phyloP scores from a whole-genome alignment of 208 protist genomes.

The Acanthamoeba royreba region DNA sequence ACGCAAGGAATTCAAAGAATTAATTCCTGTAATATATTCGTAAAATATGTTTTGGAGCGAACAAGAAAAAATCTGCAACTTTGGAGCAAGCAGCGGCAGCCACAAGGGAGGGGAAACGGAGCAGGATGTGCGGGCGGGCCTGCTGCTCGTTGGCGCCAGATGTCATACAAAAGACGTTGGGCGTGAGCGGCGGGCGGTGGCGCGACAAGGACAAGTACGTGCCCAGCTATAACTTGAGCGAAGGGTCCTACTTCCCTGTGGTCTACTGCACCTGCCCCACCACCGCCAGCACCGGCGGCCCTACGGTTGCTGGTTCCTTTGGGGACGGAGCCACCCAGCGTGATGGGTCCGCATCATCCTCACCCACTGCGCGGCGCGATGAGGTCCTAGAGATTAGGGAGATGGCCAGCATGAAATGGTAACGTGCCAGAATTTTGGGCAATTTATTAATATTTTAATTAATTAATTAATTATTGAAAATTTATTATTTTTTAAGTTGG shows the following conservation, averaged over 20 bases:
- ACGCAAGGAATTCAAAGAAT: too few species aligned
- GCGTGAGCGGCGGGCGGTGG: background rate
- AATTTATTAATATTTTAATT: background rate
- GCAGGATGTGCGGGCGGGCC: conserved; percentile 1
- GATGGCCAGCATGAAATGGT: conserved; percentile 32
- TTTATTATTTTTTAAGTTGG: background rate
- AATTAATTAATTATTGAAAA: background rate
- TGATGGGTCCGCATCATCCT: background rate
- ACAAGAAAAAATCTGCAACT: too few species aligned
- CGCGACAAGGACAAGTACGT: background rate
- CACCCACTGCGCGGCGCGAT: background rate
- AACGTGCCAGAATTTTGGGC: background rate
- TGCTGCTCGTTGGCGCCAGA: conserved; percentile 33
- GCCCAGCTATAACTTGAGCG: background rate
- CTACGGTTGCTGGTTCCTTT: background rate
- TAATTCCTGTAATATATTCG: too few species aligned
- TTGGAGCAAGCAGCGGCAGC: too few species aligned
- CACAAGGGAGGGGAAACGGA: too few species aligned
- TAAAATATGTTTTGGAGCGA: too few species aligned
- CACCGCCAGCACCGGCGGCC: background rate
- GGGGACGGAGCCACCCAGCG: background rate
- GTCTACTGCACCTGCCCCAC: background rate
- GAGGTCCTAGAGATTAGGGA: too few species aligned
- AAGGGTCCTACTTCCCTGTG: background rate
- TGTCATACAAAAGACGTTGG: background rate